Conservation (phyloP, 148 eudicot genomes). For the Rhododendron henanense region DNA sequence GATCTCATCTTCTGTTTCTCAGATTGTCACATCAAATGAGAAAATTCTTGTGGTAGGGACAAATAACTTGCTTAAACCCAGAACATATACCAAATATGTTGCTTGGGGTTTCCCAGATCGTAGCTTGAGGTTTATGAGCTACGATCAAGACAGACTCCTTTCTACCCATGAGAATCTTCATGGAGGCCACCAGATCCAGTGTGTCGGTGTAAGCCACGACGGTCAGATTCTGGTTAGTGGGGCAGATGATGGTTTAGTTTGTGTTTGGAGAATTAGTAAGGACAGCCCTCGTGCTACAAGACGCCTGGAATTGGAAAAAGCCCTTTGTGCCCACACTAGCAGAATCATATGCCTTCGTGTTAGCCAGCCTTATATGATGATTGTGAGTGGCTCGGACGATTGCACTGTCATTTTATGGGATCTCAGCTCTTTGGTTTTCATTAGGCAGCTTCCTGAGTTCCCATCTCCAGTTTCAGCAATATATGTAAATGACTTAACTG, state of each 20-base stretch:
- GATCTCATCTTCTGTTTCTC: conserved; percentile 65
- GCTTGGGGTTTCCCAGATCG: conserved; percentile 97
- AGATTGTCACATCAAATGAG: conserved; percentile 58
- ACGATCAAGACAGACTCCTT: conserved; percentile 82
- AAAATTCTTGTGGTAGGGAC: conserved; percentile 67
- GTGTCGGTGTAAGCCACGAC: conserved; percentile 80
- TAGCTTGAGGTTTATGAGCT: conserved; percentile 75
- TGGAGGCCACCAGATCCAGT: conserved; percentile 78
- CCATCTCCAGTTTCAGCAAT: conserved; percentile 87
- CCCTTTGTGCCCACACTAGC: conserved; percentile 69
- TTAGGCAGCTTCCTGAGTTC: conserved; percentile 90
- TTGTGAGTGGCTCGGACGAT: conserved; percentile 91
- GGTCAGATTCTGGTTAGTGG: conserved; percentile 82
- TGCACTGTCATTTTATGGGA: conserved; percentile 90
- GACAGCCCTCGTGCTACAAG: conserved; percentile 50
- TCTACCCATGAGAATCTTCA: conserved; percentile 98
- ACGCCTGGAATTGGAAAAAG: conserved; percentile 64
- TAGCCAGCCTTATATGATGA: conserved; percentile 92
- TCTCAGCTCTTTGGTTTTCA: conserved; percentile 70
- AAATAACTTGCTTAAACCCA: conserved; percentile 71
- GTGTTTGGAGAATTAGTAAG: conserved; percentile 81
- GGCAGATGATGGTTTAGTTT: conserved; percentile 79
- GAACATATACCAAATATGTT: conserved; percentile 71
- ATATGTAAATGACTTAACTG: conserved; percentile 73
- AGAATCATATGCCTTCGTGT: conserved; percentile 77